Evolutionary conservation across 805 yeast species (phyloP).

Genomic region (Torulaspora franciscae): DNA sequence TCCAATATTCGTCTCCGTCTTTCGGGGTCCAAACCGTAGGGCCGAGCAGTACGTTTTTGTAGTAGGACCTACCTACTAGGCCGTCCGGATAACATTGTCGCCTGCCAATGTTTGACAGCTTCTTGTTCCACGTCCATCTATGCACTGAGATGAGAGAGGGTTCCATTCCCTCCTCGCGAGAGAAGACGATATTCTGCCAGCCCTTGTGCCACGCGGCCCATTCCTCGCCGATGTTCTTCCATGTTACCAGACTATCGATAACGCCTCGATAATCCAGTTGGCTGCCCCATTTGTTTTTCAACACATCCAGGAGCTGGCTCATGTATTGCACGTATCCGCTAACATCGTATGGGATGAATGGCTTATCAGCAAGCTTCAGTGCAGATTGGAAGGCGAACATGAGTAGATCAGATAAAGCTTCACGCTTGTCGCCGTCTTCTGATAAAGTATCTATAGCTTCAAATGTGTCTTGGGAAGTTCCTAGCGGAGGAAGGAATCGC

Average conservation of each 20-base stretch:
- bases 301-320: constrained; percentile 42
- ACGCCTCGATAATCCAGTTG: constrained; percentile 32
- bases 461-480: constrained; percentile 63
- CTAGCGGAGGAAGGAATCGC: constrained; percentile 48
- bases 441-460: constrained; percentile 43
- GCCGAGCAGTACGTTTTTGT: constrained; percentile 63
- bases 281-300: constrained; percentile 32
- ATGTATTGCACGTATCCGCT: constrained; percentile 43
- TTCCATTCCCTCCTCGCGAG: constrained; percentile 55
- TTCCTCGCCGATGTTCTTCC: constrained; percentile 44
- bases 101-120: constrained; percentile 51
- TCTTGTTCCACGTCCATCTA: constrained; percentile 79
- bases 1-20: constrained; percentile 43
- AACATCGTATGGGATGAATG: constrained; percentile 68
- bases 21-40: constrained; percentile 58
- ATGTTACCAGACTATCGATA: constrained; percentile 30
- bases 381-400: constrained; percentile 50
- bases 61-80: constrained; percentile 54
- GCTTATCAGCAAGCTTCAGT: constrained; percentile 64
- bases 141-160: constrained; percentile 66
- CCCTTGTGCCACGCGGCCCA: constrained; percentile 53
- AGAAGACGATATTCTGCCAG: constrained; percentile 55
- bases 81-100: constrained; percentile 45
- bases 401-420: constrained; percentile 51
- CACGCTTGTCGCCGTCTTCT: constrained; percentile 46